Conservation (phyloP, 371 early-diverging fungal genomes). For the Choanephora cucurbitarum region DNA sequence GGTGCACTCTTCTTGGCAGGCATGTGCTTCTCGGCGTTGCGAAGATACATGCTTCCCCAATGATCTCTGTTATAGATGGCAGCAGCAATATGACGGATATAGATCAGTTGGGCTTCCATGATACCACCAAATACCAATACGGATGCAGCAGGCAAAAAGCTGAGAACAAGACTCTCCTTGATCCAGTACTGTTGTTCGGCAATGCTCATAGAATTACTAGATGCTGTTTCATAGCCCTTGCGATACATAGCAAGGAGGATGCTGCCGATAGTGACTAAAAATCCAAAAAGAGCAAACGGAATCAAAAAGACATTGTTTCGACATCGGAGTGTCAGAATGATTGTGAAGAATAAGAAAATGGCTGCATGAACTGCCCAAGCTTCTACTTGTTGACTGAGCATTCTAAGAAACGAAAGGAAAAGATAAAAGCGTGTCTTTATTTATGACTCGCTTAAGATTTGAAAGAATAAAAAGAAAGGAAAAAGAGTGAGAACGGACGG, state of each 20-base stretch:
- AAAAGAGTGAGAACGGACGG: not conserved
- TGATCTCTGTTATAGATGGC: conserved; percentile 26
- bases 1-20: conserved; percentile 4
- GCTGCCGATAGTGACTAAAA: conserved; percentile 11
- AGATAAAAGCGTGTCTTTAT: not conserved
- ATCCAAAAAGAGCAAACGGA: conserved; percentile 29
- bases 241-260: conserved; percentile 7
- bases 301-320: conserved; percentile 27
- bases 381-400: conserved; percentile 31
- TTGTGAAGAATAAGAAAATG: conserved; percentile 19
- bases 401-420: no score
- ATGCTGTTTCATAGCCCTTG: not conserved
- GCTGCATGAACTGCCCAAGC: conserved; percentile 37
- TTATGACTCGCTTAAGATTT: not conserved
- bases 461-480: not conserved
- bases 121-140: conserved; percentile 19
- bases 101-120: conserved; percentile 29
- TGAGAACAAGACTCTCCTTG: conserved; percentile 15
- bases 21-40: conserved; percentile 22
- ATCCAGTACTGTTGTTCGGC: conserved; percentile 9
- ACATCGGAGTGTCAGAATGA: conserved; percentile 19
- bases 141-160: conserved; percentile 17
- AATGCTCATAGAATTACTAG: not conserved
- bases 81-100: conserved; percentile 22
- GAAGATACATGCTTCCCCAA: conserved; percentile 29